phyloP scores from a whole-genome alignment of 169 alveolate species.

The Fabrea salina region DNA sequence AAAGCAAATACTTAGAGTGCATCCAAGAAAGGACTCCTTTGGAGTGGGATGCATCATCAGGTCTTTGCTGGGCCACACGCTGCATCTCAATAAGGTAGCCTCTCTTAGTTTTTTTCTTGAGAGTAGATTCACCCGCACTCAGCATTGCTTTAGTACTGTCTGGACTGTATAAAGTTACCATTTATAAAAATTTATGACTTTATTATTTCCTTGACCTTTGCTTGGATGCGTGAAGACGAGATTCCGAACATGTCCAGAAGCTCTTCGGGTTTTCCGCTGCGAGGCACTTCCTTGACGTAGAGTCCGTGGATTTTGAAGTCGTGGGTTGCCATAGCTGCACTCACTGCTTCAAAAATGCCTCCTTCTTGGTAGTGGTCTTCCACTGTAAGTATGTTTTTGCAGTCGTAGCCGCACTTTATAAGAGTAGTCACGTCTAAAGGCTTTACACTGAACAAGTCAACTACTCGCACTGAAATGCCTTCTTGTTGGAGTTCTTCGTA shows the following conservation, averaged over 20 bases:
- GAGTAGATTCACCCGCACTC: too few species aligned
- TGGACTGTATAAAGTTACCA: too few species aligned
- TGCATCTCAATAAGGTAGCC: too few species aligned
- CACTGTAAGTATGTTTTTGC: slow-evolving; percentile 37
- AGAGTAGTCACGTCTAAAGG: slow-evolving; percentile 51
- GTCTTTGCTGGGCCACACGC: too few species aligned
- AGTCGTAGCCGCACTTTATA: slow-evolving; percentile 32
- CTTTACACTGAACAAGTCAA: slow-evolving; percentile 59
- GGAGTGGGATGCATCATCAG: too few species aligned
- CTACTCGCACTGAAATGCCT: slow-evolving; percentile 44
- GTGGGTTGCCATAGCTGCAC: neutral
- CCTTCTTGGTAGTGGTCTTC: slow-evolving; percentile 52
- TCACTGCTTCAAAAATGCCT: slow-evolving; percentile 9
- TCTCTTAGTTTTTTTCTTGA: too few species aligned
- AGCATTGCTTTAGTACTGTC: too few species aligned
- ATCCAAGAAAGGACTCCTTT: too few species aligned
- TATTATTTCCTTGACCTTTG: neutral
- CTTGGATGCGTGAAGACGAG: neutral
- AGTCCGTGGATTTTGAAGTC: neutral
- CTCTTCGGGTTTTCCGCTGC: neutral
- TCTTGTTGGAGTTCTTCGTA: slow-evolving; percentile 38
- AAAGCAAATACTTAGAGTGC: too few species aligned
- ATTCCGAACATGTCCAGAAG: neutral
- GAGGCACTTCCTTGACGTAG: neutral
- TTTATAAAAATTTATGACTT: too few species aligned